Base-by-base conservation (phyloP, 129 eudicot species). In the Smallanthus sonchifolius region DNA sequence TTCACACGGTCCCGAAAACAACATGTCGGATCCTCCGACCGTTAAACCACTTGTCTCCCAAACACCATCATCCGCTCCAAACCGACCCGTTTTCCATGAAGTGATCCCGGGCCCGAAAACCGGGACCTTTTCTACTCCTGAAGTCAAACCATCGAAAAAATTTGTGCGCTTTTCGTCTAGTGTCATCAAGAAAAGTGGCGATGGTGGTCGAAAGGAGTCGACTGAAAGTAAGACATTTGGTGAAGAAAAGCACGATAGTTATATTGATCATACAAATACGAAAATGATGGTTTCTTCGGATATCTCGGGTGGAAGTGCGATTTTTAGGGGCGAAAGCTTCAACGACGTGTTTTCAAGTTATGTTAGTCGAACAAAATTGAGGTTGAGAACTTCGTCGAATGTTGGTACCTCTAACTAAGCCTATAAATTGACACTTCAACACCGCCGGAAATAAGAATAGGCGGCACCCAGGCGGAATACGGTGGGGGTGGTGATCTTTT, bases 341-440 rank as follows among this genome's bases (percentile, higher is more conserved):
- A 88, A 88, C 44, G 92, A 88, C 70, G 88, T 70, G 78, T 84
- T 88, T 36, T 70, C 86, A 0, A 64, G 76, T 57, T 91, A 77
- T 67, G 86, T 88, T 13, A 79, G 65, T 49, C 83, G 84, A 5
- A 84, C 92, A 4, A 84, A 83, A 70, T 38, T 36, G 24, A 87
- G 77, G 83, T 47, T 85, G 43, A 84, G 87, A 65, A 71, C 74
- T 16, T 76, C 84, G 14, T 70, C 84, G 2, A 65, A 48, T 49
- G 71, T 44, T 10, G 54, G 51, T 3, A 45, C 24, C 63, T 57
- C 76, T 20, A 48, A 43, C 17, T 77, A 52, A 77, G 14, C 20
- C 3, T 11, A 55, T 16, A 19, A 43, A 42, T 67, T 1, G 3
- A n/a, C 47, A 14, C 19, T 39, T 32, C n/a, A 54, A 67, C 24